A percentile compares a stretch with the other conserved stretches of the same genome.
Evolutionary conservation across 768 basidiomycete species (phyloP).

Genomic region (Cyathus striatus): DNA sequence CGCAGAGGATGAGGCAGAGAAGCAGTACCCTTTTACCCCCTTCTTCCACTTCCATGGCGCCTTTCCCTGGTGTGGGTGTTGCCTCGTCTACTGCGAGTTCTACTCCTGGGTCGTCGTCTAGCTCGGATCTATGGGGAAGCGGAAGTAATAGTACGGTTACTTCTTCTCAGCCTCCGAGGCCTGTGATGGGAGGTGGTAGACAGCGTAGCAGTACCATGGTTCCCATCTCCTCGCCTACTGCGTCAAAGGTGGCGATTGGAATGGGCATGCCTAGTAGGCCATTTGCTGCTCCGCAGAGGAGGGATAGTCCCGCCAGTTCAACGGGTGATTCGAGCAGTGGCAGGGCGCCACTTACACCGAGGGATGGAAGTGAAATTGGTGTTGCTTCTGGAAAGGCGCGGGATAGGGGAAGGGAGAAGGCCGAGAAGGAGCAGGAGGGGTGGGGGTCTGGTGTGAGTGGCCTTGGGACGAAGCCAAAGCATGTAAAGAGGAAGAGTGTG

Average conservation of each 20-base stretch:
- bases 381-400: constrained; percentile 11
- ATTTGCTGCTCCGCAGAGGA: constrained; percentile 37
- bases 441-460: constrained; percentile 32
- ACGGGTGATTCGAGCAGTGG: constrained; percentile 83
- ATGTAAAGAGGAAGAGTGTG: constrained; percentile 58
- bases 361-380: constrained; percentile 68
- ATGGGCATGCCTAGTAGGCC: constrained; percentile 48
- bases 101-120: constrained; percentile 4
- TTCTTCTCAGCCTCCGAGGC: background rate
- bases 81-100: background rate
- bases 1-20: constrained; percentile 21
- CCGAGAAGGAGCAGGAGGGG: constrained; percentile 13
- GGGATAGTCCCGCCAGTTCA: constrained; percentile 78
- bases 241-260: constrained; percentile 8
- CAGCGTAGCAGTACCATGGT: constrained; percentile 39
- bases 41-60: constrained; percentile 16
- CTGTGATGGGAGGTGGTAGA: constrained; percentile 5
- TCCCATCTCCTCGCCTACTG: constrained; percentile 19
- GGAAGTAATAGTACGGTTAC: background rate
- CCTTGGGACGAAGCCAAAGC: constrained; percentile 17
- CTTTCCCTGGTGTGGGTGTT: constrained; percentile 7
- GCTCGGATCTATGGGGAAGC: background rate
- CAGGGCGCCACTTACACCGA: constrained; percentile 68
- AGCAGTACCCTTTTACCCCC: constrained; percentile 35
- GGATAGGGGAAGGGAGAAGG: constrained; percentile 9